Conservation (phyloP, 1,284 basidiomycete species). For the Hemileia vastatrix region DNA sequence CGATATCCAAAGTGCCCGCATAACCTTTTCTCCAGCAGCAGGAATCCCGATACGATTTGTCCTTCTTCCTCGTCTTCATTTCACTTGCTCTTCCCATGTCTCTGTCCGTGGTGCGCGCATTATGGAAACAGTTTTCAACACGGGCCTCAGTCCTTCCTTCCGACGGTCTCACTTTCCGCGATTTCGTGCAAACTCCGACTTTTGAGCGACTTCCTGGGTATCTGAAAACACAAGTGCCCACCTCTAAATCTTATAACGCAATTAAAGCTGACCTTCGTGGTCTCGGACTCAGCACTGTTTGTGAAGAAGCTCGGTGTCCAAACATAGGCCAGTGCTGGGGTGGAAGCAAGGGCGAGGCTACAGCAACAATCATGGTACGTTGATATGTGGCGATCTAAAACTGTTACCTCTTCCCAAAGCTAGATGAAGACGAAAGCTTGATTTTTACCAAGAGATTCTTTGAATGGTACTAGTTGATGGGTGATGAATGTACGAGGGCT, state of each 20-base stretch:
- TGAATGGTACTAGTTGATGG: constrained; percentile 87
- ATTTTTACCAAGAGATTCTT: not conserved
- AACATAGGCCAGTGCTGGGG: constrained; percentile 99
- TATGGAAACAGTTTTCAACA: too few species aligned
- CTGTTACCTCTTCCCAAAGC: too few species aligned
- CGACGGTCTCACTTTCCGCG: constrained; percentile 18
- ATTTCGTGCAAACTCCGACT: constrained; percentile 11
- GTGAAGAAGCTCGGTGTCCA: constrained; percentile 96
- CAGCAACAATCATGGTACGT: constrained; percentile 95
- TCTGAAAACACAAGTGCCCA: constrained; percentile 74
- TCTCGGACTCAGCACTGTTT: constrained; percentile 85
- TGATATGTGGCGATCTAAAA: too few species aligned
- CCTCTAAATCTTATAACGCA: constrained; percentile 72
- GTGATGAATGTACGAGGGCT: constrained; percentile 96
- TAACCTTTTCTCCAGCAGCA: too few species aligned
- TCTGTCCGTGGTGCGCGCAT: constrained; percentile 5
- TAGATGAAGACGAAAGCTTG: not conserved
- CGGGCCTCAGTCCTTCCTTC: not conserved
- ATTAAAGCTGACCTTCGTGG: constrained; percentile 95
- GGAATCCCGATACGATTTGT: too few species aligned
- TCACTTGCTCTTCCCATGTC: not conserved
- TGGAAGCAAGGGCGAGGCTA: constrained; percentile 67
- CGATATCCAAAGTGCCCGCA: too few species aligned
- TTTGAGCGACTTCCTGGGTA: constrained; percentile 68
- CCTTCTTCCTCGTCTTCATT: not conserved